Base-by-base conservation (phyloP, 768 basidiomycete species). In the Cystobasidium onofrii region DNA sequence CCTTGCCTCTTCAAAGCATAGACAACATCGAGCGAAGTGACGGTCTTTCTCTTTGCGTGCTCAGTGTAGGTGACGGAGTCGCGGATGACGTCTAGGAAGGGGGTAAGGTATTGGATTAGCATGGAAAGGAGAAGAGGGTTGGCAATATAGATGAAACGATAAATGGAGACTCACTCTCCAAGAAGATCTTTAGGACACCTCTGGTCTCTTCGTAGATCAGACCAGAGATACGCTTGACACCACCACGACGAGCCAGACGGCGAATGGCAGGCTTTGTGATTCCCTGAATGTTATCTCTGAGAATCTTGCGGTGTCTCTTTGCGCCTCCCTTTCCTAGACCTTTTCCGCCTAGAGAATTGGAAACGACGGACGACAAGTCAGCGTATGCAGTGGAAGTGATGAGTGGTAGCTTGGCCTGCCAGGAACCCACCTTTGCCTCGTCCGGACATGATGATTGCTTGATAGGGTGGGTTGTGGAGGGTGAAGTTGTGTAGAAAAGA, bases 181-280 rank as follows among this genome's bases (percentile, higher is more conserved):
- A 79, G 83, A 83, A 84, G 80, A 84, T 83, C 82, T 85, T 85
- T 77, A 85, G 81, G 52, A 85, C 84, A 78, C 84, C 84, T 78
- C 84, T 84, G 64, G 84, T 85, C 82, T 85, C 85, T 78, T 83
- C 81, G 78, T 83, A 82, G 78, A 83, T 83, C 74, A 83, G 80
- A 72, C 82, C 81, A 29, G 79, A 80, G 76, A 91, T 91, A 90
- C 90, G 88, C 86, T 96, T 94, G 80, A 95, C 92, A 90, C 94
- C 93, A 80, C 93, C 92, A 86, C 92, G 90, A 82, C 90, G 90
- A 62, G 92, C 92, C 73, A 97, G 90, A 86, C 93, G 91, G 73
- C 85, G 89, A 89, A 82, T 95, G 88, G 79, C 92, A 77, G 92
- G 90, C 86, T 94, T 89, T 76, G 89, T 94, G 82, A 89, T 93